Evolutionary conservation across 2,329 filamentous ascomycete species (phyloP).

Genomic region (Penicillium janthinellum): DNA sequence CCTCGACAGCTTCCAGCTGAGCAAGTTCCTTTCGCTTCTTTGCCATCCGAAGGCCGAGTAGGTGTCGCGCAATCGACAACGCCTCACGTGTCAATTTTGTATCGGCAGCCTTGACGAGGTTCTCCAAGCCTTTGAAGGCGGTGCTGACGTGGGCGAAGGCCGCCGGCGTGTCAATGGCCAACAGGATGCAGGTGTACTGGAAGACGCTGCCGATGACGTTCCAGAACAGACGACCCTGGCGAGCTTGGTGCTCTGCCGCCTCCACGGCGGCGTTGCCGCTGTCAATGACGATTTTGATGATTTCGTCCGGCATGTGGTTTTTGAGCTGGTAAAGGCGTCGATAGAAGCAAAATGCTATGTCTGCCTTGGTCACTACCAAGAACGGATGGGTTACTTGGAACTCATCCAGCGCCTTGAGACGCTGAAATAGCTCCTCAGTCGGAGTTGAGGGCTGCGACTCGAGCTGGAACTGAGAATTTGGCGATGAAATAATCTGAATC

Average conservation of each 20-base stretch:
- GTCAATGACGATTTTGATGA: background rate
- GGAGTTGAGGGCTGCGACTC: background rate
- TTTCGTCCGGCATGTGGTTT: background rate
- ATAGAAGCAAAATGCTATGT: background rate
- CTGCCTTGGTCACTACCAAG: background rate
- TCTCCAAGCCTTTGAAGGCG: background rate
- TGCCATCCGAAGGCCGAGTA: slow-evolving; percentile 30
- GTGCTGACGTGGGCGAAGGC: background rate
- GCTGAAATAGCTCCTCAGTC: background rate
- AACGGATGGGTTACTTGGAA: background rate
- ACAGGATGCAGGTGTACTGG: slow-evolving; percentile 33
- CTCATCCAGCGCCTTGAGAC: background rate
- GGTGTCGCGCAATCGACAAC: slow-evolving; percentile 10
- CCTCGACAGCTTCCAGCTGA: slow-evolving; percentile 33
- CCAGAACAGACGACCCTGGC: slow-evolving; percentile 32
- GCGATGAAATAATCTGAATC: background rate
- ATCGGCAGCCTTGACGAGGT: background rate
- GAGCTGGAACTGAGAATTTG: background rate
- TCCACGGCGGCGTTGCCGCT: background rate
- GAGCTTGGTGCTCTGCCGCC: background rate
- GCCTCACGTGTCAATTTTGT: background rate
- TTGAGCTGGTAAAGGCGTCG: background rate
- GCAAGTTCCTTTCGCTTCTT: slow-evolving; percentile 35
- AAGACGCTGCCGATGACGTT: slow-evolving; percentile 37
- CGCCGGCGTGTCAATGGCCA: slow-evolving; percentile 32